Percentiles rank a stretch among this genome's conserved stretches.
Evolutionary conservation across 371 early-diverging fungal genomes (phyloP).

Genomic region (Nosema bombycis): DNA sequence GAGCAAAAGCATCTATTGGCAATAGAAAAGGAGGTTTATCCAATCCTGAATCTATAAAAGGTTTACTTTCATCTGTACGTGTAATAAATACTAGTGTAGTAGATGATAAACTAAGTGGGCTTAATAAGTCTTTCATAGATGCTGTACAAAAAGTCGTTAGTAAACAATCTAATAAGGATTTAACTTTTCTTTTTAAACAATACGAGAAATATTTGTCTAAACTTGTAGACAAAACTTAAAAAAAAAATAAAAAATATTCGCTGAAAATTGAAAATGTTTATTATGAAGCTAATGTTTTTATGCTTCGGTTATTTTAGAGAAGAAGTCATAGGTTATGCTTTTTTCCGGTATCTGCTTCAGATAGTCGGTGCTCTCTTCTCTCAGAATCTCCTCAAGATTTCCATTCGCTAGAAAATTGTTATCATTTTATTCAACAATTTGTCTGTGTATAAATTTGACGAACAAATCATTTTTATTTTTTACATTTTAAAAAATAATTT

Average conservation of each 20-base stretch:
- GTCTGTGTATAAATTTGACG: too few species aligned
- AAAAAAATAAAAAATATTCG: not conserved
- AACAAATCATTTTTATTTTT: not conserved
- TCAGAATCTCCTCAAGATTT: too few species aligned
- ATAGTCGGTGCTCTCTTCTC: too few species aligned
- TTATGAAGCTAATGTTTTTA: too few species aligned
- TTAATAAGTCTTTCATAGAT: slow-evolving; percentile 56
- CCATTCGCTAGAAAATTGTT: too few species aligned
- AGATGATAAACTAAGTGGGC: slow-evolving; percentile 43
- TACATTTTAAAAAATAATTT: not conserved
- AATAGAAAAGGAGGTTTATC: slow-evolving; percentile 4
- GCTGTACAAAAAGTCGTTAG: slow-evolving; percentile 38
- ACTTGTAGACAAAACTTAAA: slow-evolving; percentile 25
- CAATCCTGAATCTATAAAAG: slow-evolving; percentile 26
- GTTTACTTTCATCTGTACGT: slow-evolving; percentile 20
- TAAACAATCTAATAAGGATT: slow-evolving; percentile 47
- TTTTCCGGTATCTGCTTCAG: too few species aligned
- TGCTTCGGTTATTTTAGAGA: too few species aligned
- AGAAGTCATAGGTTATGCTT: not conserved
- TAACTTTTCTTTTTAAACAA: slow-evolving; percentile 50
- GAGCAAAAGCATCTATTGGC: slow-evolving; percentile 34
- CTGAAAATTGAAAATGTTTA: not conserved
- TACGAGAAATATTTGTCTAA: slow-evolving; percentile 44
- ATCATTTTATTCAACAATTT: too few species aligned
- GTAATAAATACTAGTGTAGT: not conserved